phyloP scores from a whole-genome alignment of 495 filamentous ascomycete species.

The Aspergillus steynii region DNA sequence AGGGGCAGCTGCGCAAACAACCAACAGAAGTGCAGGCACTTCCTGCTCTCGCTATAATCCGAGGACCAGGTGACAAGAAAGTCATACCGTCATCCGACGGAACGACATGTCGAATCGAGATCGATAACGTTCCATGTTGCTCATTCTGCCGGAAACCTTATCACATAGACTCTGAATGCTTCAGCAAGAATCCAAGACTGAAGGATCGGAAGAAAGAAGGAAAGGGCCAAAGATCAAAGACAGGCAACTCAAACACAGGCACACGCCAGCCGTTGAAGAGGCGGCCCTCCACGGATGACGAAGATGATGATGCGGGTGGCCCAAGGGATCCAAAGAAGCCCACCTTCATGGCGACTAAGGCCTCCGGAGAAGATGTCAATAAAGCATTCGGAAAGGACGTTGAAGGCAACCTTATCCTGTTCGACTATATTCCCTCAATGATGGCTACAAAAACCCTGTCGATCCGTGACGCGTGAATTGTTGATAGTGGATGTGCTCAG shows the following conservation, averaged over 20 bases:
- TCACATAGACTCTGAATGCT: neutral
- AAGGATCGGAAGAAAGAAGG: neutral
- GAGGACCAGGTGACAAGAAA: constrained; percentile 2
- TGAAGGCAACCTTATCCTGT: neutral
- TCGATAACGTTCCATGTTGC: constrained; percentile 1
- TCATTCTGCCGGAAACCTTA: constrained; percentile 2
- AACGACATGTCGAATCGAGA: constrained; percentile 1
- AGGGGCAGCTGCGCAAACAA: neutral
- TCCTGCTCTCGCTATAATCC: neutral
- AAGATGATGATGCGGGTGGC: neutral
- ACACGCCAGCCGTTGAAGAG: neutral
- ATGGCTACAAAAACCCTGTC: neutral
- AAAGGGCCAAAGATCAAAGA: neutral
- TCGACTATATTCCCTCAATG: neutral
- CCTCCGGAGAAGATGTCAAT: constrained; percentile 2
- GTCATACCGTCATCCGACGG: constrained; percentile 1
- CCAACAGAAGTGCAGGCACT: neutral
- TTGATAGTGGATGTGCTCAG: constrained; percentile 1
- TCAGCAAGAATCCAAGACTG: constrained; percentile 1
- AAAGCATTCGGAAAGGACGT: constrained; percentile 1
- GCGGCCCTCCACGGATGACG: neutral
- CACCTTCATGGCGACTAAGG: neutral
- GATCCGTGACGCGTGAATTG: neutral
- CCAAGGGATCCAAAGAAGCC: constrained; percentile 1
- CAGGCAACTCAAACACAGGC: neutral